Base-by-base conservation (phyloP, 2,329 filamentous ascomycete genomes). In the Phyllosticta capitalensis region DNA sequence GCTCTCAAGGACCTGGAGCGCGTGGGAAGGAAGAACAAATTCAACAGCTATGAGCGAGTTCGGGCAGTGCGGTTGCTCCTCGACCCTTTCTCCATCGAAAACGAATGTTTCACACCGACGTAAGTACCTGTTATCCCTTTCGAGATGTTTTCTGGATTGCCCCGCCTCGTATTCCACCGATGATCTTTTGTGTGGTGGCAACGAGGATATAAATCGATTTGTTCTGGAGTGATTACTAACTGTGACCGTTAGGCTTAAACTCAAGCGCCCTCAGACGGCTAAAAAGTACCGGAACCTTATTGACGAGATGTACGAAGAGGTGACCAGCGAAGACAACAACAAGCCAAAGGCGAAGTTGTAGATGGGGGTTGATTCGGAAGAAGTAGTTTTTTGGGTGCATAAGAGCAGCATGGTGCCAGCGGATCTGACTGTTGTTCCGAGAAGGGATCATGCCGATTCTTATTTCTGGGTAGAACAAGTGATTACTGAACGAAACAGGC, bases 61-160 rank as follows among this genome's bases (percentile, higher is more conserved):
- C 83, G 82, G 71, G 88, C 86, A 65, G 81, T 87, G 60, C 75
- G 87, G 63, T 75, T 99, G 65, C 86, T 88, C 67, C 67, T 96
- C 14, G 94, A 99, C 61, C 94, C 94, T 1, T 97, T 99, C 68
- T 89, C 85, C 0, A 85, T 97, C 64, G 92, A 96, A 55, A 99
- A 99, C 70, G 89, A 95, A 74, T 79, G 96, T 55, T 76, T 92
- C 70, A 94, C 89, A 20, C 89, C 90, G 21, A 95, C 90, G 89
- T 92, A 82, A 84, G 88, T 83, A 52, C 14, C 21, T 28, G 30
- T 56, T 19, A 45, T 19, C 19, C 52, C 38, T n/a, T 24, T 38
- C 45, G 12, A 10, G 9, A 56, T 14, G 49, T 52, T 22, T 50
- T 52, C 30, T 38, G 24, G 24, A 4, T 26, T 26, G 24, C 24